Conservation (phyloP, 768 basidiomycete genomes). For the Russula dissimulans region DNA sequence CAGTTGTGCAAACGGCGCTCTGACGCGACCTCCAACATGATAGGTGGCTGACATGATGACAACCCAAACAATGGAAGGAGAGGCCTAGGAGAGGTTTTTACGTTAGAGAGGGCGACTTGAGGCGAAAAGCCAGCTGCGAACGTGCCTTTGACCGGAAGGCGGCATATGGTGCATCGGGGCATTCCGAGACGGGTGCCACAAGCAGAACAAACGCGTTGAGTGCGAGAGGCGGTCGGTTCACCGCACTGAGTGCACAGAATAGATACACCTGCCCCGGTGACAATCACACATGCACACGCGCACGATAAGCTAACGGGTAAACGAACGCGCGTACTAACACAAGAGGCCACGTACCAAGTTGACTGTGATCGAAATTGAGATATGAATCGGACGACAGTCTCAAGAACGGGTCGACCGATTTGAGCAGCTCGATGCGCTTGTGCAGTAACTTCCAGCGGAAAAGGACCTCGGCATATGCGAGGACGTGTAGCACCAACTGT, state of each 20-base stretch:
- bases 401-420: conserved; percentile 37
- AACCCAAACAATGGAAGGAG: conserved; percentile 46
- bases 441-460: conserved; percentile 63
- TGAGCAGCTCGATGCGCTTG: conserved; percentile 67
- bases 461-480: conserved; percentile 66
- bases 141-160: conserved; percentile 66
- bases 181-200: conserved; percentile 37
- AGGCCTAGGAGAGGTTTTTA: conserved; percentile 36
- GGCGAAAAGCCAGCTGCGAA: background rate
- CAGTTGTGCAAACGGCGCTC: conserved; percentile 49
- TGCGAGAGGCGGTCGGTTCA: conserved; percentile 31
- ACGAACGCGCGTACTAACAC: conserved; percentile 23
- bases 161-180: conserved; percentile 60
- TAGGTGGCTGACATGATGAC: conserved; percentile 57
- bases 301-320: background rate
- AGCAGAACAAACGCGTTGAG: conserved; percentile 37
- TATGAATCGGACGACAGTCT: background rate
- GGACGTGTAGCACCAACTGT: conserved; percentile 45
- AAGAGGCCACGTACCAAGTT: conserved; percentile 19
- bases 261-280: conserved; percentile 24
- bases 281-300: too few relatives aligned
- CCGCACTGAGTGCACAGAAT: conserved; percentile 20
- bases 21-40: conserved; percentile 50
- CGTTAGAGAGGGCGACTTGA: background rate
- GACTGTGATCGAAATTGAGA: conserved; percentile 18